Base-by-base conservation (phyloP, 805 yeast genomes). In the Candida nonsorbophila region DNA sequence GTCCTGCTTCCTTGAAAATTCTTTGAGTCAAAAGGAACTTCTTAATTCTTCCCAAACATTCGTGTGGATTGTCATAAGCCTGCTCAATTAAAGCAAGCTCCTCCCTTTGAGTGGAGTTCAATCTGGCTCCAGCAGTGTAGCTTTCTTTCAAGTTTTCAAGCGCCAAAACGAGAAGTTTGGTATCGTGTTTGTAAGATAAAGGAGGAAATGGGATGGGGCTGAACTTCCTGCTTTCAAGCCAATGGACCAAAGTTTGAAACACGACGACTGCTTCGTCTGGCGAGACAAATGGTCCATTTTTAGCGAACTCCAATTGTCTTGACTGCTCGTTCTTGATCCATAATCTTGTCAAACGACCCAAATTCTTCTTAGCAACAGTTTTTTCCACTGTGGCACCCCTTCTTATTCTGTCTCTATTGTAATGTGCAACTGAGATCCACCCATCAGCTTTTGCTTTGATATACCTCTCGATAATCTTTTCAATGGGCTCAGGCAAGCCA, bases 11-110 rank as follows among this genome's bases (percentile, higher is more conserved):
- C 50, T 88, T 88, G 60, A 92, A 92, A 7, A 86, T 92, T 37
- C 97, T 68, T 52, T 88, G 96, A 0, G 96, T 84, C 33, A 87
- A 61, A 26, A 92, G 57, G 24, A 79, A 78, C 44, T 81, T 80
- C 55, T 92, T 92, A 32, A 92, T 74, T 38, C 95, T 73, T 10
- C 81, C 82, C 34, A 92, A 62, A 37, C 88, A 81, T 48, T 94
- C 97, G 51, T 87, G 95, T 0, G 99, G 99, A 43, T 86, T 85
- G 47, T 92, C 99, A 51, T 86, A 92, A 0, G 97, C 97, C 47
- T 87, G 94, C 49, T 92, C 98, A 26, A 92, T 86, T 37, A 90
- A 62, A 0, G 96, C 92, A 36, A 92, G 60, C 46, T 92, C 98
- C 55, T 90, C 97, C 40, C 97, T 69, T 53, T 92, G 95, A 6